phyloP scores from a whole-genome alignment of 208 protist species.

The Kentomonas sorsogonicus region DNA sequence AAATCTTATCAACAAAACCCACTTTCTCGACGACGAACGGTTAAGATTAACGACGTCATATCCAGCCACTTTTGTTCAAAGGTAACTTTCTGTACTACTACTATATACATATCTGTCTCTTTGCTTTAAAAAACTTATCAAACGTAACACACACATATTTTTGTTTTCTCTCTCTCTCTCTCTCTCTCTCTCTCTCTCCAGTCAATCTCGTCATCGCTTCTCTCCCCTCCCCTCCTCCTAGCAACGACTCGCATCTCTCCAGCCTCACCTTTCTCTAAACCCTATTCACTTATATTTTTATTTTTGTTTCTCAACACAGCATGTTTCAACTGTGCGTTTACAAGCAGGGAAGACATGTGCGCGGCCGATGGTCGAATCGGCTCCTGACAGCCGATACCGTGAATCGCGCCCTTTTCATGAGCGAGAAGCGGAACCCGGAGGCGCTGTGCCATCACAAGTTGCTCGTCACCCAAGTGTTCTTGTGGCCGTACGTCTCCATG shows the following conservation, averaged over 20 bases:
- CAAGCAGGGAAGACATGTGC: slow-evolving; percentile 5
- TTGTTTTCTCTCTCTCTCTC: not conserved
- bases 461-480: not conserved
- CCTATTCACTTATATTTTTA: no score
- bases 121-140: not conserved
- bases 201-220: not conserved
- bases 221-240: not conserved
- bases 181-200: not conserved
- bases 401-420: not conserved
- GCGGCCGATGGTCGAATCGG: not conserved
- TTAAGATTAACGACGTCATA: no score
- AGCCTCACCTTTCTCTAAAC: no score
- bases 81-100: no score
- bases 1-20: no score
- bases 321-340: slow-evolving; percentile 4
- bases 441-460: slow-evolving; percentile 2
- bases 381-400: slow-evolving; percentile 1
- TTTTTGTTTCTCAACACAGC: not conserved
- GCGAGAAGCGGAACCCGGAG: not conserved
- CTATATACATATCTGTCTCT: not conserved
- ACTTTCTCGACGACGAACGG: no score
- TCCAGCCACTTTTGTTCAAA: no score
- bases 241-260: no score
- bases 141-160: not conserved
- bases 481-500: slow-evolving; percentile 3